Percentiles rank a stretch among this genome's conserved stretches.
These are phyloP conservation scores for Lipomyces yarrowii DNA, from an alignment of 1,139 yeast genomes.

Conservation along the genomic window DNA sequence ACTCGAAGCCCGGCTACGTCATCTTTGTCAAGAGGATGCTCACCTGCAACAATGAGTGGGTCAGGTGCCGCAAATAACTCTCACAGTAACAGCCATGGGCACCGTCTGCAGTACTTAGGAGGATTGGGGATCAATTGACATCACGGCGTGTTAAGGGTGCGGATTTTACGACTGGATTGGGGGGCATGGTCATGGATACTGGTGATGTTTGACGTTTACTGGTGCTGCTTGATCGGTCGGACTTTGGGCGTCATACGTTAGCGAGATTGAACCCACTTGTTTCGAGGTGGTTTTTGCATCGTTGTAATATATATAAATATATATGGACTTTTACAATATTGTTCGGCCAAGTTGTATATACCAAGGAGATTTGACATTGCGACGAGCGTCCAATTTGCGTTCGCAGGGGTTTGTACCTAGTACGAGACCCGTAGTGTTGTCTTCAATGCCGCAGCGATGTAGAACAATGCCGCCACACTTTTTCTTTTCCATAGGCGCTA, in stretches of 20 bases:
- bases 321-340: background rate
- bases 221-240: background rate
- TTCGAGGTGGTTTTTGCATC: background rate
- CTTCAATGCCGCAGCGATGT: too few relatives aligned
- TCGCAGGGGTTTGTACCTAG: too few relatives aligned
- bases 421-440: too few relatives aligned
- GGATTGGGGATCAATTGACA: background rate
- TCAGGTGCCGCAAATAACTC: background rate
- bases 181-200: background rate
- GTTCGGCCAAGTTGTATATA: background rate
- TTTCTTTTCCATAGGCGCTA: too few relatives aligned
- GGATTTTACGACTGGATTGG: background rate
- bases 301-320: background rate
- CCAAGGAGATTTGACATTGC: too few relatives aligned
- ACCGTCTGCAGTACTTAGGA: conserved; percentile 24
- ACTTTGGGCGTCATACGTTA: background rate
- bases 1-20: conserved; percentile 37
- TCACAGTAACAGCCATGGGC: conserved; percentile 11
- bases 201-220: background rate
- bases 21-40: conserved; percentile 17
- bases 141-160: background rate
- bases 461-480: too few relatives aligned
- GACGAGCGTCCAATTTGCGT: too few relatives aligned
- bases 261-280: background rate
- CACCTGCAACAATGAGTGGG: conserved; percentile 13